Percentiles rank a stretch among this genome's conserved stretches.
Conservation (phyloP, 768 basidiomycete species). For the Russula vinacea region DNA sequence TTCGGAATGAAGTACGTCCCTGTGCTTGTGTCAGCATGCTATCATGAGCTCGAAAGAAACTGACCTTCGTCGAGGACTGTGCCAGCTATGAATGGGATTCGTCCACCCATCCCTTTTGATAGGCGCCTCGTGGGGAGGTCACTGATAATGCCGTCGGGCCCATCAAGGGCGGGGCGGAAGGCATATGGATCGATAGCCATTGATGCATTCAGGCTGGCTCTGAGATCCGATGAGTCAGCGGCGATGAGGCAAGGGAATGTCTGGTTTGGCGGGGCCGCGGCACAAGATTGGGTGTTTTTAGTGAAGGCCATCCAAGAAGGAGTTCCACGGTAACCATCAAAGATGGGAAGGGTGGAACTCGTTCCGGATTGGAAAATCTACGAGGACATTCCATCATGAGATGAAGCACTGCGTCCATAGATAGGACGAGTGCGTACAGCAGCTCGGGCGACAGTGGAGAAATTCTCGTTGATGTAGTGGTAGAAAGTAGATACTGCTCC, state of each 20-base stretch:
- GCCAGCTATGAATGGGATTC: slow-evolving; percentile 47
- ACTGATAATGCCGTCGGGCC: slow-evolving; percentile 41
- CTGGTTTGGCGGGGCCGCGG: slow-evolving; percentile 31
- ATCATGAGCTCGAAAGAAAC: background rate
- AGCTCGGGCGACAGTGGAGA: slow-evolving; percentile 31
- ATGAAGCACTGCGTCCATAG: background rate
- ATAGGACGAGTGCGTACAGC: slow-evolving; percentile 25
- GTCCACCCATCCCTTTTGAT: slow-evolving; percentile 37
- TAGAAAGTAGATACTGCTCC: slow-evolving; percentile 39
- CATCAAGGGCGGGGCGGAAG: slow-evolving; percentile 45
- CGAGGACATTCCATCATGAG: background rate
- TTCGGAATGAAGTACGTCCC: slow-evolving; percentile 41
- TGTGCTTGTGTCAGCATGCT: slow-evolving; percentile 20
- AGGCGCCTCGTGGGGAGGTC: slow-evolving; percentile 41
- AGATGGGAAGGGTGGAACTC: slow-evolving; percentile 35
- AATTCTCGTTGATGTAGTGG: slow-evolving; percentile 35
- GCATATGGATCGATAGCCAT: slow-evolving; percentile 36
- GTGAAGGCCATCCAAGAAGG: slow-evolving; percentile 43
- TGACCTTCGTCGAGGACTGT: slow-evolving; percentile 48
- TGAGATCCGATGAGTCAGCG: slow-evolving; percentile 29
- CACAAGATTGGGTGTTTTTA: slow-evolving; percentile 38
- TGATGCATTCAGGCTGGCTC: slow-evolving; percentile 27
- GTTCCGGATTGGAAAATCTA: slow-evolving; percentile 48
- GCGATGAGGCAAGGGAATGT: slow-evolving; percentile 39
- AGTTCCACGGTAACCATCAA: slow-evolving; percentile 37